Evolutionary conservation across 2,329 filamentous ascomycete species (phyloP).

Genomic region (Fusarium dimerum): DNA sequence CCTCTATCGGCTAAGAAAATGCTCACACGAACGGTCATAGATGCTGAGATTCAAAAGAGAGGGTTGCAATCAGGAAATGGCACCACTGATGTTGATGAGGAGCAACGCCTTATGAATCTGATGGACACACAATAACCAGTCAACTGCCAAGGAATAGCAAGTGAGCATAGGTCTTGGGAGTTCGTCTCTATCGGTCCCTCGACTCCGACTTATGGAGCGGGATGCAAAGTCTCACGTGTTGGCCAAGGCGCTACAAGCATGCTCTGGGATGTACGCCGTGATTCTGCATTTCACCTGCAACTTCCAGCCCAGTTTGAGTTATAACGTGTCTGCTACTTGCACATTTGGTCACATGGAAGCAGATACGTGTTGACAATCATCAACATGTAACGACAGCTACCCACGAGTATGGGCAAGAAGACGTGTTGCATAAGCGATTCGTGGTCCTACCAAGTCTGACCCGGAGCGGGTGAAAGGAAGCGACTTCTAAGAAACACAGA

Average conservation of each 20-base stretch:
- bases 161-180: constrained; percentile 2
- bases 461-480: neutral
- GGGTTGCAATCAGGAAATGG: constrained; percentile 37
- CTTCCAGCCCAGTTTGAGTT: constrained; percentile 2
- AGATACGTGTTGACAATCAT: neutral
- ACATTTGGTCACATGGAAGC: neutral
- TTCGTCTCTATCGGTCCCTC: constrained; percentile 6
- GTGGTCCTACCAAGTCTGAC: neutral
- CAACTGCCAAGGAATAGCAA: neutral
- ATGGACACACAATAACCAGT: constrained; percentile 34
- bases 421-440: neutral
- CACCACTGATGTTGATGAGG: constrained; percentile 37
- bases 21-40: constrained; percentile 58
- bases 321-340: constrained; percentile 24
- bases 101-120: constrained; percentile 45
- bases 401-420: neutral
- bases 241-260: constrained; percentile 17
- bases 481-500: neutral
- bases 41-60: constrained; percentile 59
- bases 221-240: constrained; percentile 10
- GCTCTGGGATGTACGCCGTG: constrained; percentile 7
- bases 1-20: constrained; percentile 50
- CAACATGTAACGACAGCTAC: neutral
- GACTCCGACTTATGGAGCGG: constrained; percentile 7
- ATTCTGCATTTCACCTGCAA: constrained; percentile 7